phyloP scores from a whole-genome alignment of 2,329 filamentous ascomycete genomes.

The Hypoxylon sp. region DNA sequence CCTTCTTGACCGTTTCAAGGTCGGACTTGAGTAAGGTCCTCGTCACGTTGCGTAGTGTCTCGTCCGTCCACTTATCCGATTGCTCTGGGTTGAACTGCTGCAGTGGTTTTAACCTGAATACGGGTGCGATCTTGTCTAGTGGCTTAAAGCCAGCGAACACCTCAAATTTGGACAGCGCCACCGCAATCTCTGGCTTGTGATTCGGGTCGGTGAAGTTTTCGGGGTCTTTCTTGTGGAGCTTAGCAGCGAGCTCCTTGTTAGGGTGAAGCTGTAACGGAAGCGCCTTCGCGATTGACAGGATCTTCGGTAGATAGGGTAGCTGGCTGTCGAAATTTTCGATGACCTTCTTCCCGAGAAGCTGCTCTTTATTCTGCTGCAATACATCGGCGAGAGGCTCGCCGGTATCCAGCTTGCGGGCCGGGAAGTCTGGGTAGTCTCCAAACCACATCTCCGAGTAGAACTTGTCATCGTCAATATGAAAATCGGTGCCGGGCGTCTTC shows the following conservation, averaged over 20 bases:
- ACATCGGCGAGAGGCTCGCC: constrained; percentile 74
- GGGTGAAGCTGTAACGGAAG: constrained; percentile 81
- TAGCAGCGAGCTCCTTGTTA: constrained; percentile 72
- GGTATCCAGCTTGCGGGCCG: constrained; percentile 71
- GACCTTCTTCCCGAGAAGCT: constrained; percentile 72
- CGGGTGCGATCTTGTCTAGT: constrained; percentile 65
- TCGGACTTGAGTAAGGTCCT: constrained; percentile 66
- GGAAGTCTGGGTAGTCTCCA: constrained; percentile 78
- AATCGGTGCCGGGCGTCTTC: constrained; percentile 71
- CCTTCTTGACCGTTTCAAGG: constrained; percentile 62
- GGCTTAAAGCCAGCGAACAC: constrained; percentile 82
- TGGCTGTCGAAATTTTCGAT: constrained; percentile 71
- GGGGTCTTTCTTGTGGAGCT: constrained; percentile 73
- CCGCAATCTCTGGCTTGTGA: constrained; percentile 83
- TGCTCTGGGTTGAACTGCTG: constrained; percentile 58
- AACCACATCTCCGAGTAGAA: constrained; percentile 79
- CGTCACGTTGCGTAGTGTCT: constrained; percentile 68
- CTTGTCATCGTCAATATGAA: constrained; percentile 72
- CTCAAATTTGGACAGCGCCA: constrained; percentile 78
- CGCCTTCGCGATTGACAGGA: constrained; percentile 80
- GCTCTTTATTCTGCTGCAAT: constrained; percentile 69
- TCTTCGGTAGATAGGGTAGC: constrained; percentile 79
- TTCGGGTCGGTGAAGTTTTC: constrained; percentile 77
- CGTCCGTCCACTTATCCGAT: constrained; percentile 63
- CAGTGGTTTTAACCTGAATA: constrained; percentile 69